Evolutionary conservation across 176 grass and related monocot species (phyloP).

Genomic region (Pontederia paniculata): DNA sequence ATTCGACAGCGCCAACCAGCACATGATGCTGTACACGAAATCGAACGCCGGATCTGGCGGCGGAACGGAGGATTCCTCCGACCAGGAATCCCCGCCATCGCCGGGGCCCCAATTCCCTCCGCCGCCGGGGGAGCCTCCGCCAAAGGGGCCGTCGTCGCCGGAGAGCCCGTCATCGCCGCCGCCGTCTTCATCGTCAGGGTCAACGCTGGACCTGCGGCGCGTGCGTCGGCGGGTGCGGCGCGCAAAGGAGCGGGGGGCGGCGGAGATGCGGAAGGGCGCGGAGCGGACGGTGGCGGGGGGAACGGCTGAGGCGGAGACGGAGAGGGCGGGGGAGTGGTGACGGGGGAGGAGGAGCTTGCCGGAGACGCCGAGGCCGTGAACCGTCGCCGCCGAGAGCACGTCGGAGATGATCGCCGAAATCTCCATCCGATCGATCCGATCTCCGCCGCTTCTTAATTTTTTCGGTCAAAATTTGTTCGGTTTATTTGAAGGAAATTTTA

Average conservation of each 20-base stretch:
- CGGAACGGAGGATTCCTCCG: background rate
- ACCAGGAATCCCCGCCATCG: background rate
- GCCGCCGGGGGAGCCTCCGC: background rate
- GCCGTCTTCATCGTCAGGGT: slow-evolving; percentile 1
- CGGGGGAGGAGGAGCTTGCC: slow-evolving; percentile 3
- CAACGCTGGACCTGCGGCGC: background rate
- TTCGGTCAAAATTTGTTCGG: no score
- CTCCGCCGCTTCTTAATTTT: background rate
- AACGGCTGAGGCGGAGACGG: background rate
- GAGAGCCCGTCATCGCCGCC: slow-evolving; percentile 9
- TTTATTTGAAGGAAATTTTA: no score
- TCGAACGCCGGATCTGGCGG: slow-evolving; percentile 10
- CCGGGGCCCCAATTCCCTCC: background rate
- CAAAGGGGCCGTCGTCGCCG: background rate
- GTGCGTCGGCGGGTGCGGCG: slow-evolving; percentile 7
- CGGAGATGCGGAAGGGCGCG: background rate
- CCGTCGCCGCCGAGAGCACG: background rate
- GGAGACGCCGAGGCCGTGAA: slow-evolving; percentile 1
- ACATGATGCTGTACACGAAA: slow-evolving; percentile 5
- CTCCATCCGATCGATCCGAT: background rate
- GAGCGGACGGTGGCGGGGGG: background rate
- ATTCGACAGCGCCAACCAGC: slow-evolving; percentile 11
- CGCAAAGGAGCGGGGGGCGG: background rate
- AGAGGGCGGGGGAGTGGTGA: background rate
- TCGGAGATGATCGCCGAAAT: background rate